phyloP scores from a whole-genome alignment of 305 asterid species.

The Fraxinus greggii region DNA sequence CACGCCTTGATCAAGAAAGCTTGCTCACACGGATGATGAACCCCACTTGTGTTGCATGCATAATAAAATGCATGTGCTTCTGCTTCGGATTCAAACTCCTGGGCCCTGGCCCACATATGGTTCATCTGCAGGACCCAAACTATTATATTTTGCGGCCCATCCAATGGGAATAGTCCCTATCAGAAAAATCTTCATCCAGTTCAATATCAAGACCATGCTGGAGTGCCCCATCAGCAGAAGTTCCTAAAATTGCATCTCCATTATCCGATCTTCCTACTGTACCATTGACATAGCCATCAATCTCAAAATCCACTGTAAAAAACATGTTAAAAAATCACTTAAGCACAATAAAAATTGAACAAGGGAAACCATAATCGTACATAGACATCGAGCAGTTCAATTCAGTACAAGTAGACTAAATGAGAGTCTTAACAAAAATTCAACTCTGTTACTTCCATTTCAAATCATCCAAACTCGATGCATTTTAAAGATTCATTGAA shows the following conservation, averaged over 20 bases:
- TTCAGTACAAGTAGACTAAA: neutral
- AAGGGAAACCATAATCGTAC: neutral
- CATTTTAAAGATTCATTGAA: neutral
- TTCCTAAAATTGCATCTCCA: slow-evolving; percentile 48
- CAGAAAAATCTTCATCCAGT: slow-evolving; percentile 60
- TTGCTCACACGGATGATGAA: slow-evolving; percentile 90
- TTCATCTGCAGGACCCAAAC: slow-evolving; percentile 51
- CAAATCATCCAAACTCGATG: neutral
- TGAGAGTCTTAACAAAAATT: neutral
- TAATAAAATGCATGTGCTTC: slow-evolving; percentile 91
- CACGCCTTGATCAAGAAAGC: slow-evolving; percentile 94
- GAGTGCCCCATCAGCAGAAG: slow-evolving; percentile 55
- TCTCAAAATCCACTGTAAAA: slow-evolving; percentile 49
- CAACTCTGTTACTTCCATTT: neutral
- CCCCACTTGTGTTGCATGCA: slow-evolving; percentile 78
- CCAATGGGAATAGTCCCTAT: slow-evolving; percentile 52
- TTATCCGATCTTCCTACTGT: slow-evolving; percentile 61
- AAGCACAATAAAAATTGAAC: neutral
- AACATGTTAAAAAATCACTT: neutral
- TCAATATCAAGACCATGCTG: slow-evolving; percentile 59
- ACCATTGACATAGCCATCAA: slow-evolving; percentile 64
- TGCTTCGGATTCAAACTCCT: slow-evolving; percentile 93
- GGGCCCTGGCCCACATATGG: slow-evolving; percentile 89
- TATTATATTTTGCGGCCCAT: slow-evolving; percentile 56
- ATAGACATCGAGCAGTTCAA: neutral